Base-by-base conservation (phyloP, 306 rosid genomes). In the Rosa lucieae region DNA sequence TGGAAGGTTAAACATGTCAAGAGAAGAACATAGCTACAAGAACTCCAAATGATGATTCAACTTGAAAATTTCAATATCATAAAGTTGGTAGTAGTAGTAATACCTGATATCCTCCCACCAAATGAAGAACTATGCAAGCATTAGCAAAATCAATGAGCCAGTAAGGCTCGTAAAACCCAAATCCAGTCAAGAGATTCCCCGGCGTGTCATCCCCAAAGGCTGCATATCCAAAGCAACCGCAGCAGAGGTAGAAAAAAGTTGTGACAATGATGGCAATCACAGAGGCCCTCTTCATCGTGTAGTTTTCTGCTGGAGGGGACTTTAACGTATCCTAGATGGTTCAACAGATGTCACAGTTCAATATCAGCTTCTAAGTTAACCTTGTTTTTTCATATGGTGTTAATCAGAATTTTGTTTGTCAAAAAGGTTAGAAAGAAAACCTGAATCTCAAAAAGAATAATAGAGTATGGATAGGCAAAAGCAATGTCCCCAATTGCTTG, bases 81-180 rank as follows among this genome's bases (percentile, higher is more conserved):
- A 5, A 55, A 23, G 0, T 29, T 12, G 46, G 67, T 26, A 26
- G 67, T 61, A 61, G 39, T 32, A 32, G 5, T 53, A 40, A 39
- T 91, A 94, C 98, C 97, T 90, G 98, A 87, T 90, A 94, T 78
- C 97, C 98, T 86, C 97, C 98, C 8, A 94, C 84, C 80, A 94
- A 69, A 83, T 94, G 97, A 74, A 94, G 84, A 79, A 88, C 88
- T 63, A 94, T 69, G 87, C 97, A 94, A 69, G 94, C 97, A 87
- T 94, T 92, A 11, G 98, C 97, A 8, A 94, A 81, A 81, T 89
- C 93, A 51, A 94, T 11, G 74, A 94, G 97, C 98, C 97, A 94
- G 46, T 79, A 89, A 51, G 94, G 98, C 63, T 92, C 93, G 2
- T 87, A 94, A 75, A 90, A 94, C 4, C 97, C 97, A 58, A 92